These are phyloP conservation scores for Daucus carota DNA, from an alignment of 129 eudicot species.

Conservation along the genomic window DNA sequence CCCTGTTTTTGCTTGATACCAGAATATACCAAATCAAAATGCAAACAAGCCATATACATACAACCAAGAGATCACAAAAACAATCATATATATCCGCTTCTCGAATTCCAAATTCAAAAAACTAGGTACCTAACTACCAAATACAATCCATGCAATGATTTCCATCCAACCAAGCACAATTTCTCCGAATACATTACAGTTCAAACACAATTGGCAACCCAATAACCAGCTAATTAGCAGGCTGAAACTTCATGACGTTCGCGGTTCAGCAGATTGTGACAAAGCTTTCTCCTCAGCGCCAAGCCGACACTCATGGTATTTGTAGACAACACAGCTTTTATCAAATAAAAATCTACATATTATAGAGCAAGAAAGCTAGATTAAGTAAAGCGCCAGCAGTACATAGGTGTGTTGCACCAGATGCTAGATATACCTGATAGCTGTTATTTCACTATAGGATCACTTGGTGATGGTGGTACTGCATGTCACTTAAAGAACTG, in stretches of 20 bases:
- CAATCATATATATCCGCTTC: no score
- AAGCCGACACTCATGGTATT: constrained; percentile 74
- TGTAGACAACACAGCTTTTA: constrained; percentile 79
- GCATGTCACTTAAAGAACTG: constrained; percentile 98
- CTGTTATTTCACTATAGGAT: constrained; percentile 43
- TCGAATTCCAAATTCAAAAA: no score
- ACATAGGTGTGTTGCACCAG: background rate
- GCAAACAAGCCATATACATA: no score
- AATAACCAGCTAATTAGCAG: no score
- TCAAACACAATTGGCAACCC: no score
- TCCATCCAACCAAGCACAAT: no score
- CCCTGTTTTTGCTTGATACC: no score
- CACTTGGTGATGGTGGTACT: constrained; percentile 86
- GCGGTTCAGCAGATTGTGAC: constrained; percentile 38
- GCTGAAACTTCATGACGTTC: constrained; percentile 32
- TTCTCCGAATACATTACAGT: no score
- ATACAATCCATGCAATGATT: no score
- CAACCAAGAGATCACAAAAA: no score
- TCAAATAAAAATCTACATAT: constrained; percentile 75
- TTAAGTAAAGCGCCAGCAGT: background rate
- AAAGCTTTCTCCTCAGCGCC: constrained; percentile 69
- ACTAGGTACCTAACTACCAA: no score
- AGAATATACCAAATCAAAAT: no score
- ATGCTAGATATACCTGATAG: background rate
- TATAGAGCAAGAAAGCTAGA: background rate